Evolutionary conservation across 257 asterid species (phyloP), one percentile per base, ranked within the genome.

Genomic region (Haberlea rhodopensis): DNA sequence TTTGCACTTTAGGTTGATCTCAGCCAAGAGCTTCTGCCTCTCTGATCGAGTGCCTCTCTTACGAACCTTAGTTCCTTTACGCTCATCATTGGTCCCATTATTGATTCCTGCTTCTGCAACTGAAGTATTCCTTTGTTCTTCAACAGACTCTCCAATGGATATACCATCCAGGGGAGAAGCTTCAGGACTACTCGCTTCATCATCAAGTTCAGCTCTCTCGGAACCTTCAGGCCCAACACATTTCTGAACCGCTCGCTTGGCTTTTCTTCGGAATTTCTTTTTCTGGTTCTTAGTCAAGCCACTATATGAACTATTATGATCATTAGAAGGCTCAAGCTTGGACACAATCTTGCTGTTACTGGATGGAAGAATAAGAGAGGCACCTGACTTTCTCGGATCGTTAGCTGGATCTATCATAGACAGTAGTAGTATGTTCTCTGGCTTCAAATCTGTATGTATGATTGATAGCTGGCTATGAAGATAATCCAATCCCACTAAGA

Each of bases 381-480:
- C 69, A 27, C 89, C 87, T 25, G 97, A 84, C 74, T 53, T 82
- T 46, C 75, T 85, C 2, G 95, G 87, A 71, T 89, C 97, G 75
- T 92, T 92, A 57, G 88, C 73, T 53, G 92, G 91, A 80, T 92
- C 88, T 67, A 92, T 84, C 86, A 66, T 92, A 0, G 95, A 85
- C 43, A 78, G 57, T 24, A 92, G 87, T 37, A 92, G n/a, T n/a
- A n/a, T n/a, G n/a, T n/a, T n/a, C n/a, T n/a, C n/a, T n/a, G n/a
- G n/a, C n/a, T n/a, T n/a, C n/a, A n/a, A n/a, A n/a, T n/a, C n/a
- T n/a, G n/a, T n/a, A n/a, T n/a, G n/a, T n/a, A n/a, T n/a, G n/a
- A 92, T 92, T 5, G 97, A 89, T 69, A 92, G 87, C 68, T 92
- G 85, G 45, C 89, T 83, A 51, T 92, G 99, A 80, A 92, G 73